Conservation (phyloP, 1,284 basidiomycete species). For the Ustilago xerochloae region DNA sequence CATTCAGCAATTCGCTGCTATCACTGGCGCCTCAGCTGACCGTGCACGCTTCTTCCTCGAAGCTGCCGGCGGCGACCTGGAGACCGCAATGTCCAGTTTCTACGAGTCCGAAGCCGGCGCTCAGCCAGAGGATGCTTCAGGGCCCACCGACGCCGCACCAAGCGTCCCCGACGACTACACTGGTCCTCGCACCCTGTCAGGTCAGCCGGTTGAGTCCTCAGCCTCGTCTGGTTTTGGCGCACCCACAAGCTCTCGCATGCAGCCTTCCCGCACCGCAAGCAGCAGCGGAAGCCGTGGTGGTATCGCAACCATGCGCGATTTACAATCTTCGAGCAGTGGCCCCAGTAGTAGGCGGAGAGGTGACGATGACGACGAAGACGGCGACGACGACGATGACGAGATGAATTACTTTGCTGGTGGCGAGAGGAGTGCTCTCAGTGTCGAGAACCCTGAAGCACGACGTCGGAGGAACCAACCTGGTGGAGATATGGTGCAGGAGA, state of each 20-base stretch:
- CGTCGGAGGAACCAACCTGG: conserved; percentile 72
- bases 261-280: conserved; percentile 12
- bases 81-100: conserved; percentile 68
- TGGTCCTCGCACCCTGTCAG: conserved; percentile 68
- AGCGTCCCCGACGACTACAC: conserved; percentile 28
- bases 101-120: conserved; percentile 60
- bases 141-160: conserved; percentile 9
- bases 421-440: conserved; percentile 80
- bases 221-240: conserved; percentile 35
- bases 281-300: conserved; percentile 42
- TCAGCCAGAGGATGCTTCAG: conserved; percentile 2
- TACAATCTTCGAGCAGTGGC: conserved; percentile 39
- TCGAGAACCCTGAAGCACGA: conserved; percentile 81
- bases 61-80: conserved; percentile 65
- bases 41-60: conserved; percentile 69
- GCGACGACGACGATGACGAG: conserved; percentile 57
- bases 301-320: conserved; percentile 68
- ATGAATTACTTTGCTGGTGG: conserved; percentile 67
- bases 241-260: conserved; percentile 7
- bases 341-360: conserved; percentile 27
- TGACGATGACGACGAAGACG: conserved; percentile 57
- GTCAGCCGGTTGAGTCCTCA: conserved; percentile 60
- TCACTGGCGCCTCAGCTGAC: conserved; percentile 67
- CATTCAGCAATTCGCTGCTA: conserved; percentile 58
- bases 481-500: conserved; percentile 79